Evolutionary conservation across 2,329 filamentous ascomycete species (phyloP).

Genomic region (Fusarium penzigii): DNA sequence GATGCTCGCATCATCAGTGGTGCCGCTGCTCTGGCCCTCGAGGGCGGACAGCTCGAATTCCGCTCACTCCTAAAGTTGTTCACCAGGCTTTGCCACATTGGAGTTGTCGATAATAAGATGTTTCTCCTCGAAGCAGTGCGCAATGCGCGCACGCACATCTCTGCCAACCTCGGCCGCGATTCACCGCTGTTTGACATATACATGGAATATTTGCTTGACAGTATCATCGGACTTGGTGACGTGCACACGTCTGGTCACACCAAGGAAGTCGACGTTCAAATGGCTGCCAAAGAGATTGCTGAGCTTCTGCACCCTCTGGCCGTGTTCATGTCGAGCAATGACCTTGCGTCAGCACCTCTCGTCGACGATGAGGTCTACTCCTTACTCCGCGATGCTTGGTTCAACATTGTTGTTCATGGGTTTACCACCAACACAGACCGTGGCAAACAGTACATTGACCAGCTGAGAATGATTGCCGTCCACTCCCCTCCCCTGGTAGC

Average conservation of each 20-base stretch:
- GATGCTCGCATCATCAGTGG: slow-evolving; percentile 86
- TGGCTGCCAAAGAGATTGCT: slow-evolving; percentile 83
- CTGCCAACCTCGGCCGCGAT: slow-evolving; percentile 64
- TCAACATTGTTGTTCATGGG: slow-evolving; percentile 94
- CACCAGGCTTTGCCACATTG: slow-evolving; percentile 71
- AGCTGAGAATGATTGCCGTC: slow-evolving; percentile 81
- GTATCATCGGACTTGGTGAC: slow-evolving; percentile 88
- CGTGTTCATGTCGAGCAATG: slow-evolving; percentile 71
- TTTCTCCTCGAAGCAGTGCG: slow-evolving; percentile 73
- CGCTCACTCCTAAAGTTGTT: slow-evolving; percentile 84
- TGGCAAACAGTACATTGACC: slow-evolving; percentile 70
- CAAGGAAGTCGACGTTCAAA: slow-evolving; percentile 75
- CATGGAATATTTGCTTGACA: slow-evolving; percentile 78
- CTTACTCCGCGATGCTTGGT: slow-evolving; percentile 90
- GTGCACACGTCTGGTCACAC: slow-evolving; percentile 72
- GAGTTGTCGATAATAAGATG: slow-evolving; percentile 67
- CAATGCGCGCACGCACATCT: slow-evolving; percentile 78
- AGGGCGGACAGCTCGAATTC: slow-evolving; percentile 79
- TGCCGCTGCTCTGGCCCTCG: slow-evolving; percentile 74
- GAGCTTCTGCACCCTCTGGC: slow-evolving; percentile 88
- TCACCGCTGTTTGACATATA: slow-evolving; percentile 83
- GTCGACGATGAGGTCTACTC: slow-evolving; percentile 69
- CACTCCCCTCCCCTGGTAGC: slow-evolving; percentile 86
- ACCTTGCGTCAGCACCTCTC: slow-evolving; percentile 50
- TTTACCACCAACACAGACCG: slow-evolving; percentile 76